phyloP scores from a whole-genome alignment of 441 rosid genomes.

The Jatropha multifida region DNA sequence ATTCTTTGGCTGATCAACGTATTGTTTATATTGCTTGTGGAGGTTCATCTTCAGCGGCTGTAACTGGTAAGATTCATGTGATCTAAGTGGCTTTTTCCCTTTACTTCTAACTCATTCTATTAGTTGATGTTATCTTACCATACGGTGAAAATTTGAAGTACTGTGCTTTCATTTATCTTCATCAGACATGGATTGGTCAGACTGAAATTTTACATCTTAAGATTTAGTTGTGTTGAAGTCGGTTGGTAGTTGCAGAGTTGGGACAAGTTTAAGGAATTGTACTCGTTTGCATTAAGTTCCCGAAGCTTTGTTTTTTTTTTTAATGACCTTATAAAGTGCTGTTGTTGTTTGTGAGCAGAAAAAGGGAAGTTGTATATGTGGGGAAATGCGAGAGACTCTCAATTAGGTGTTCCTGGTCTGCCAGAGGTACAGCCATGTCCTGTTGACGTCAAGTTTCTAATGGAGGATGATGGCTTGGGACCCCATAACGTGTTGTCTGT shows the following conservation, averaged over 20 bases:
- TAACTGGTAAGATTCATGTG: constrained; percentile 49
- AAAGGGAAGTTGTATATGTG: constrained; percentile 83
- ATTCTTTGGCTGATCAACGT: constrained; percentile 60
- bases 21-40: constrained; percentile 68
- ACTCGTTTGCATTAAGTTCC: background rate
- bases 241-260: background rate
- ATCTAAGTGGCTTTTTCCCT: background rate
- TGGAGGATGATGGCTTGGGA: constrained; percentile 61
- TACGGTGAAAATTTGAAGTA: background rate
- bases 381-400: constrained; percentile 92
- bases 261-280: background rate
- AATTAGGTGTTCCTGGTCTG: constrained; percentile 83
- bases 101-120: background rate
- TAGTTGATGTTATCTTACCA: background rate
- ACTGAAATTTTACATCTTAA: background rate
- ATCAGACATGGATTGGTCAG: background rate
- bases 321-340: background rate
- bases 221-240: background rate
- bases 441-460: constrained; percentile 64
- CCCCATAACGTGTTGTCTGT: constrained; percentile 56
- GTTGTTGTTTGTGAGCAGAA: constrained; percentile 41
- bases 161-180: background rate
- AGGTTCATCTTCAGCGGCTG: constrained; percentile 86
- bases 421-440: constrained; percentile 51
- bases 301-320: background rate